Percentiles rank a stretch among this genome's conserved stretches.
phyloP scores from a whole-genome alignment of 1,284 basidiomycete species.

The Inonotus obliquus region DNA sequence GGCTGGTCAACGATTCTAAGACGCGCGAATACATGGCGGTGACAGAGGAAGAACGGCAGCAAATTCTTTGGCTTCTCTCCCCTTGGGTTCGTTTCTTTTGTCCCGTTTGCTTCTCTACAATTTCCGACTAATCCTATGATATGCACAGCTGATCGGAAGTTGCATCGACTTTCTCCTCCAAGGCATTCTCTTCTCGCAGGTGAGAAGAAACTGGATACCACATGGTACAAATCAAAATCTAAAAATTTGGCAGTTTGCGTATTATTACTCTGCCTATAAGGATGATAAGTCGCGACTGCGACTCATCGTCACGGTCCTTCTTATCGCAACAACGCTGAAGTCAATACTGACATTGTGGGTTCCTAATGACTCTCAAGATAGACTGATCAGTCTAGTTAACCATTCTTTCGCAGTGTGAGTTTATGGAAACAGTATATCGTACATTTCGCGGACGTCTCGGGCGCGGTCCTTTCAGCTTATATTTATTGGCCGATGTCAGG shows the following conservation, averaged over 20 bases:
- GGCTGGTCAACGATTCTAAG: not conserved
- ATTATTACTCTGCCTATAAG: slow-evolving; percentile 26
- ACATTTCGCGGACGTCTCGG: slow-evolving; percentile 27
- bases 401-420: slow-evolving; percentile 23
- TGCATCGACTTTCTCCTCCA: slow-evolving; percentile 31
- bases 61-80: slow-evolving; percentile 25
- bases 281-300: slow-evolving; percentile 27
- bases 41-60: slow-evolving; percentile 22
- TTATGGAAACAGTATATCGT: slow-evolving; percentile 31
- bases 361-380: not conserved
- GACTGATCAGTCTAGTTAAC: not conserved
- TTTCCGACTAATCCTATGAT: not conserved
- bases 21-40: not conserved
- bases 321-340: slow-evolving; percentile 29
- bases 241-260: slow-evolving; percentile 25
- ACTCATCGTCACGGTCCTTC: slow-evolving; percentile 25
- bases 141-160: slow-evolving; percentile 27
- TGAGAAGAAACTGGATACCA: slow-evolving; percentile 2
- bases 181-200: slow-evolving; percentile 31
- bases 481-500: slow-evolving; percentile 32
- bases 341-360: slow-evolving; percentile 30
- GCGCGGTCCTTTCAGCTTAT: slow-evolving; percentile 30
- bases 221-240: not conserved
- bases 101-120: not conserved
- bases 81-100: slow-evolving; percentile 25